Conservation (phyloP, 495 filamentous ascomycete genomes). For the Glonium stellatum region DNA sequence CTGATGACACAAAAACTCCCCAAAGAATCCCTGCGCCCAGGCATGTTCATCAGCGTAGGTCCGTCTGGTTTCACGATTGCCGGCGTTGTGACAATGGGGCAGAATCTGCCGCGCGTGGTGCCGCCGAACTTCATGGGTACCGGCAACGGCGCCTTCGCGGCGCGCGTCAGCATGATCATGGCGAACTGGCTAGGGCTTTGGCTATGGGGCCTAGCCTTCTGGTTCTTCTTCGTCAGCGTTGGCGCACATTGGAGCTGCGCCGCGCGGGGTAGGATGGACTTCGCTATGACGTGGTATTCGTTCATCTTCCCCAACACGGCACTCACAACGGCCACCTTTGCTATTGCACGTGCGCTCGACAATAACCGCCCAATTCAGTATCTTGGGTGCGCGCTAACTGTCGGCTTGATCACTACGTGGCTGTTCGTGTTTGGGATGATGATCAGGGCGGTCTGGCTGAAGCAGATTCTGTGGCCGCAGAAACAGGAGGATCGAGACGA, state of each 20-base stretch:
- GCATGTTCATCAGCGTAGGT: slow-evolving; percentile 80
- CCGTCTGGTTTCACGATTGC: slow-evolving; percentile 73
- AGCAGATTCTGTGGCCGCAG: slow-evolving; percentile 66
- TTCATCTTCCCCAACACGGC: slow-evolving; percentile 86
- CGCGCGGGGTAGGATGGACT: slow-evolving; percentile 53
- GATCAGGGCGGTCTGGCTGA: slow-evolving; percentile 57
- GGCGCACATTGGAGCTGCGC: slow-evolving; percentile 71
- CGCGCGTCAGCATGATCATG: slow-evolving; percentile 48
- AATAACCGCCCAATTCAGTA: slow-evolving; percentile 46
- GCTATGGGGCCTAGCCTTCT: slow-evolving; percentile 78
- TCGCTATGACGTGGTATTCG: slow-evolving; percentile 83
- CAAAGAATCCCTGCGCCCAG: slow-evolving; percentile 64
- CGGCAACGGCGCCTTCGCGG: slow-evolving; percentile 46
- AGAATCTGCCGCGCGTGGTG: slow-evolving; percentile 40
- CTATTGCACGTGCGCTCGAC: slow-evolving; percentile 46
- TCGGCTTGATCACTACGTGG: slow-evolving; percentile 60
- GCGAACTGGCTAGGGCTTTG: slow-evolving; percentile 61
- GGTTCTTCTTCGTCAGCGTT: slow-evolving; percentile 77
- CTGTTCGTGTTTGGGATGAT: slow-evolving; percentile 62
- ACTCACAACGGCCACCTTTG: slow-evolving; percentile 64
- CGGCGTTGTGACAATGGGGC: slow-evolving; percentile 56
- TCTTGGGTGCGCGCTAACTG: slow-evolving; percentile 58
- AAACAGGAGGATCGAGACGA: slow-evolving; percentile 59
- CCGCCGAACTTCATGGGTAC: slow-evolving; percentile 52
- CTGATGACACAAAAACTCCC: slow-evolving; percentile 90